Evolutionary conservation across 352 stramenopile species (phyloP).

Genomic region (Lagenidium sp.): DNA sequence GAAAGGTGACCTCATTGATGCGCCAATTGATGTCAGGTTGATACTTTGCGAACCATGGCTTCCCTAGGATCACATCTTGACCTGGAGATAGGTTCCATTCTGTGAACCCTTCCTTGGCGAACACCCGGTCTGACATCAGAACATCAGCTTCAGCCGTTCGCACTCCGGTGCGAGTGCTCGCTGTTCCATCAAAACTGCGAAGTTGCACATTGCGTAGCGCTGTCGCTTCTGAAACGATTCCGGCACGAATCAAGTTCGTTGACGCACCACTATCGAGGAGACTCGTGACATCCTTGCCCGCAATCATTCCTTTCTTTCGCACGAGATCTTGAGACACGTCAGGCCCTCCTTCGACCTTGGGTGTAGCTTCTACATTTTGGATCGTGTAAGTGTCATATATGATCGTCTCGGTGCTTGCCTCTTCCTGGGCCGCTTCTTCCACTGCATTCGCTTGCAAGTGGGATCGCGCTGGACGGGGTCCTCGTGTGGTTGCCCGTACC

Average conservation of each 20-base stretch:
- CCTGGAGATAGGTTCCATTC: constrained; percentile 1
- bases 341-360: background rate
- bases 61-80: constrained; percentile 11
- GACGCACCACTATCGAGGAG: constrained; percentile 8
- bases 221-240: background rate
- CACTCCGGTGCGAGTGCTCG: background rate
- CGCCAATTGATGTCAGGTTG: constrained; percentile 10
- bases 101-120: background rate
- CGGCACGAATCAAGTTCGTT: constrained; percentile 7
- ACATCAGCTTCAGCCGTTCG: background rate
- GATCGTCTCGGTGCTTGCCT: background rate
- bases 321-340: constrained; percentile 6
- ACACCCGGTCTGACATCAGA: background rate
- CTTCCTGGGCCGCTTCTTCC: background rate
- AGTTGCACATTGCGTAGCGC: background rate
- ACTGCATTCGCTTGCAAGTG: background rate
- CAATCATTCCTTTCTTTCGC: constrained; percentile 1
- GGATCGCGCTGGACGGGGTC: background rate
- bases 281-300: background rate
- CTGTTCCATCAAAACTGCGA: constrained; percentile 1
- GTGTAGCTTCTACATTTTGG: background rate
- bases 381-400: background rate
- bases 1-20: constrained; percentile 5
- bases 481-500: too few relatives aligned
- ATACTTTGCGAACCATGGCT: constrained; percentile 10